These are phyloP conservation scores for Epichloe coenophiala DNA, from an alignment of 2,329 filamentous ascomycete genomes.

Conservation along the genomic window DNA sequence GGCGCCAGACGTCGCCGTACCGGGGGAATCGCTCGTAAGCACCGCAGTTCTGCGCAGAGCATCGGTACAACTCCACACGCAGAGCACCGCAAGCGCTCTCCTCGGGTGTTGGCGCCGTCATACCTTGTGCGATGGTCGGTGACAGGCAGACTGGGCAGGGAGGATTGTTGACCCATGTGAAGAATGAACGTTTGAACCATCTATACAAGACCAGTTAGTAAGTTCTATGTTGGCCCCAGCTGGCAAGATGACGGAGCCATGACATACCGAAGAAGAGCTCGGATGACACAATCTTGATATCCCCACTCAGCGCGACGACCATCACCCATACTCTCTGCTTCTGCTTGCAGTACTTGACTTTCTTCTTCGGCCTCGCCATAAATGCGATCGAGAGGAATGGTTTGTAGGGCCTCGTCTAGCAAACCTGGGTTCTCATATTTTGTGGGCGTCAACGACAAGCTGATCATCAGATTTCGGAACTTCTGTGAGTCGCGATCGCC, in stretches of 20 bases:
- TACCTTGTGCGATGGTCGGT: conserved; percentile 70
- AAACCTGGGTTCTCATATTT: conserved; percentile 96
- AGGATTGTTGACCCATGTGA: conserved; percentile 94
- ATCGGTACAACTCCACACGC: conserved; percentile 81
- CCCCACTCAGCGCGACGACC: conserved; percentile 80
- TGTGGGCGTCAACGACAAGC: conserved; percentile 73
- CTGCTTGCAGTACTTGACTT: conserved; percentile 70
- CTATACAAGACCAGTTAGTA: conserved; percentile 12
- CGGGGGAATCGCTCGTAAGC: conserved; percentile 87
- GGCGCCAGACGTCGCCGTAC: conserved; percentile 88
- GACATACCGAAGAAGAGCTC: conserved; percentile 66
- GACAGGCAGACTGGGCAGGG: conserved; percentile 69
- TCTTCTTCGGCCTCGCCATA: conserved; percentile 94
- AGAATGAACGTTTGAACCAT: conserved; percentile 94
- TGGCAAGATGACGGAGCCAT: not conserved
- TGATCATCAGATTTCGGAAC: conserved; percentile 71
- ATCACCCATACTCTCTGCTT: conserved; percentile 76
- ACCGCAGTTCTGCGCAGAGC: conserved; percentile 61
- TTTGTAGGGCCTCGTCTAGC: conserved; percentile 77
- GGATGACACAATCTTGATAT: conserved; percentile 92
- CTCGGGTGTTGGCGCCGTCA: conserved; percentile 74
- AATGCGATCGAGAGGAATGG: conserved; percentile 78
- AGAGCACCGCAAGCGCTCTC: conserved; percentile 80
- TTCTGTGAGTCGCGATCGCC: conserved; percentile 55
- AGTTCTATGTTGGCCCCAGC: conserved; percentile 2